These are phyloP conservation scores for Agaricus bisporus DNA, from an alignment of 768 basidiomycete species.

Conservation along the genomic window DNA sequence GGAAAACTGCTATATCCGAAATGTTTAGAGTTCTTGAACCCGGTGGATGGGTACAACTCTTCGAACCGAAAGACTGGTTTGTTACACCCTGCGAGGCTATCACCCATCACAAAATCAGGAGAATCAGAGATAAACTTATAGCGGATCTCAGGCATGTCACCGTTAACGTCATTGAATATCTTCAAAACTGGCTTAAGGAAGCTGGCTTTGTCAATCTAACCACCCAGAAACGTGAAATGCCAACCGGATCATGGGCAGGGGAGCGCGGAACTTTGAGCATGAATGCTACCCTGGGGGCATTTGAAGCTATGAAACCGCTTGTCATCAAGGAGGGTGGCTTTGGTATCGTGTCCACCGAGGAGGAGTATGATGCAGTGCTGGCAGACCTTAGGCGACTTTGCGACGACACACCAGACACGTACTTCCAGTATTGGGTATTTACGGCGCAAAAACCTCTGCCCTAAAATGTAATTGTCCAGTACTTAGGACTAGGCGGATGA, in stretches of 20 bases:
- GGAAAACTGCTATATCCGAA: constrained; percentile 6
- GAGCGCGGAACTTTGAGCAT: background rate
- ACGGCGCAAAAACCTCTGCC: background rate
- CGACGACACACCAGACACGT: constrained; percentile 4
- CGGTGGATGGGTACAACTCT: constrained; percentile 11
- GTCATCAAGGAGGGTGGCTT: constrained; percentile 10
- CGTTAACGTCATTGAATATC: constrained; percentile 1
- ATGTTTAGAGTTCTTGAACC: constrained; percentile 7
- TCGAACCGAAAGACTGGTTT: constrained; percentile 1
- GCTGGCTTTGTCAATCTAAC: constrained; percentile 5
- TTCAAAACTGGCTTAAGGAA: background rate
- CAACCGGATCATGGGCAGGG: background rate
- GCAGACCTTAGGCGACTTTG: background rate
- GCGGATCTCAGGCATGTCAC: background rate
- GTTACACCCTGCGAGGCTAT: background rate
- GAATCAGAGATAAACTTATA: background rate
- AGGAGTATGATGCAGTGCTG: constrained; percentile 9
- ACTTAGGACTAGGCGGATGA: too few species aligned
- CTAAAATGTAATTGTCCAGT: too few species aligned
- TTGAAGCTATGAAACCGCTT: background rate
- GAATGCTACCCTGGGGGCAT: background rate
- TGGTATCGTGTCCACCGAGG: constrained; percentile 6
- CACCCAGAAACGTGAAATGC: background rate
- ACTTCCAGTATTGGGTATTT: background rate
- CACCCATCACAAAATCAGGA: background rate